Conservation (phyloP, 1,284 basidiomycete genomes). For the Pascua guehoae region DNA sequence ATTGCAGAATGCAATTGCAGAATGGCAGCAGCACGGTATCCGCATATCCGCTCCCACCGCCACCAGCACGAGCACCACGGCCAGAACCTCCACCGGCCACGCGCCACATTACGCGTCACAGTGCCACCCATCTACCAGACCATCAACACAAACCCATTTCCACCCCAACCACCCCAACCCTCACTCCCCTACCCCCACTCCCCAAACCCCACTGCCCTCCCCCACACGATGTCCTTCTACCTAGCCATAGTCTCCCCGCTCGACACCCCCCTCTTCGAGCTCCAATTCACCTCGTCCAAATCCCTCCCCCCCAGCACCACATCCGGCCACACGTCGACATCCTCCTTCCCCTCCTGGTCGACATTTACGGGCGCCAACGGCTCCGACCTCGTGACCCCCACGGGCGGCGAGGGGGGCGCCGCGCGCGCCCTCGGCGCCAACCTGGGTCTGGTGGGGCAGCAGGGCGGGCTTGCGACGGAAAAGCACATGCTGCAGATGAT, state of each 20-base stretch:
- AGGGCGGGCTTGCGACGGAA: slow-evolving; percentile 52
- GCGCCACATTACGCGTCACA: slow-evolving; percentile 1
- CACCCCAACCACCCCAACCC: background rate
- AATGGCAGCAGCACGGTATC: no score
- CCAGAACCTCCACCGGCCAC: no score
- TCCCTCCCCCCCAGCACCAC: slow-evolving; percentile 19
- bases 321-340: slow-evolving; percentile 2
- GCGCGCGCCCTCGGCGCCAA: slow-evolving; percentile 3
- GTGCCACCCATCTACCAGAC: background rate
- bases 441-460: slow-evolving; percentile 7
- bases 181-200: background rate
- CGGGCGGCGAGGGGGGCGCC: background rate
- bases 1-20: no score
- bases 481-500: slow-evolving; percentile 95
- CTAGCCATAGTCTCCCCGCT: slow-evolving; percentile 49
- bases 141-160: background rate
- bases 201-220: background rate
- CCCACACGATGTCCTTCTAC: slow-evolving; percentile 48
- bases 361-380: slow-evolving; percentile 38
- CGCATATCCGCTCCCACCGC: no score
- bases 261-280: slow-evolving; percentile 49
- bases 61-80: no score
- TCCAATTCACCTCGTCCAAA: slow-evolving; percentile 41
- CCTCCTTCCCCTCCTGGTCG: slow-evolving; percentile 46
- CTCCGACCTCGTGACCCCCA: slow-evolving; percentile 15